phyloP scores from a whole-genome alignment of 352 stramenopile species.

The Aphanomyces invadans region DNA sequence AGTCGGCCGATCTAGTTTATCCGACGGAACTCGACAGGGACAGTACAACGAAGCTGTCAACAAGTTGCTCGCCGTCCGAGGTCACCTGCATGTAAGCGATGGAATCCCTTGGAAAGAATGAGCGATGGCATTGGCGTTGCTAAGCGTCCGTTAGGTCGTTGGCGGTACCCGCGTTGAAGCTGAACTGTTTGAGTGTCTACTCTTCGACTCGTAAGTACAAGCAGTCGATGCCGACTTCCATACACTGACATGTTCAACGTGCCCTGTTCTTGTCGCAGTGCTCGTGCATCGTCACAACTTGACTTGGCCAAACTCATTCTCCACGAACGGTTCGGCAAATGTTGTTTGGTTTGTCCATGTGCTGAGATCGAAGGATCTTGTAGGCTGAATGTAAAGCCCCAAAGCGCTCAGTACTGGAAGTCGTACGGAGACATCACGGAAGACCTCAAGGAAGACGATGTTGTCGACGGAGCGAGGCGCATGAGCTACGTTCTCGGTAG shows the following conservation, averaged over 20 bases:
- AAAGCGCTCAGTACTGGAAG: constrained; percentile 77
- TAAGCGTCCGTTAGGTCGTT: constrained; percentile 38
- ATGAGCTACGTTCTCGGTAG: constrained; percentile 83
- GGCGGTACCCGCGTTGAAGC: constrained; percentile 63
- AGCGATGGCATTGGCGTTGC: not conserved
- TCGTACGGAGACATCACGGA: constrained; percentile 63
- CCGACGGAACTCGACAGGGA: too few species aligned
- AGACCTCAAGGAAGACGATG: constrained; percentile 56
- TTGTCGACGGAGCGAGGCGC: constrained; percentile 72
- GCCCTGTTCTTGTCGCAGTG: not conserved
- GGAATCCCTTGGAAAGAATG: not conserved
- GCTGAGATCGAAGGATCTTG: not conserved
- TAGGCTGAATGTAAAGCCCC: constrained; percentile 58
- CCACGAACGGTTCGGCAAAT: constrained; percentile 61
- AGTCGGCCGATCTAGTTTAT: too few species aligned
- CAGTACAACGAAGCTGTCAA: constrained; percentile 50
- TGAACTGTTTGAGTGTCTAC: constrained; percentile 63
- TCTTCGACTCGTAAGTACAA: constrained; percentile 61
- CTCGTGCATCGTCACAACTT: constrained; percentile 22
- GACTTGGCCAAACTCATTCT: constrained; percentile 69
- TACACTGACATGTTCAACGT: constrained; percentile 10
- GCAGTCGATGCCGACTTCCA: not conserved
- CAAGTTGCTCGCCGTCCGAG: constrained; percentile 48
- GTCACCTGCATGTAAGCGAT: constrained; percentile 32
- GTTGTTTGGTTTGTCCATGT: too few species aligned